Base-by-base conservation (phyloP, 1,284 basidiomycete species). In the Cutaneotrichosporon mucoides region DNA sequence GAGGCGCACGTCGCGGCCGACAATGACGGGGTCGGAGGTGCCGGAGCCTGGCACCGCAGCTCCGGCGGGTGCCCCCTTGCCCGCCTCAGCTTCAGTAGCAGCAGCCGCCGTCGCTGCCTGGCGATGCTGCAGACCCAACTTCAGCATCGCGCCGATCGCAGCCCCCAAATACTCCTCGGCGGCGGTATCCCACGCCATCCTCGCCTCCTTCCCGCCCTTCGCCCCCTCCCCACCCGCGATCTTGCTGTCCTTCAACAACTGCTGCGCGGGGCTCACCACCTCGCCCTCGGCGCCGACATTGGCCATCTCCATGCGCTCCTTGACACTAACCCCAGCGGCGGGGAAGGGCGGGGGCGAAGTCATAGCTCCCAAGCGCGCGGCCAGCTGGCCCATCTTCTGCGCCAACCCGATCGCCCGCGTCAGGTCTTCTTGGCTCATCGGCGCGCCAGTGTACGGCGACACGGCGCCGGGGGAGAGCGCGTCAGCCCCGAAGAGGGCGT, bases 331-430 rank as follows among this genome's bases (percentile, higher is more conserved):
- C 2, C 24, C 44, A 8, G 44, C 15, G 24, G 45, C 33, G 13
- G 60, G 64, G 35, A 57, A 59, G 4, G 61, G 53, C 8, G 64
- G 61, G 0, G 60, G 64, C 5, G 38, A 16, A 10, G 11, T 3
- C 41, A 55, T 37, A 3, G 49, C 55, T 24, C 63, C 63, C 37
- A 68, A 50, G 35, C 56, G 48, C 9, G 64, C 55, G 1, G 67
- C 65, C 7, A 70, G 52, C 43, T 58, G 55, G 35, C 68, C 68
- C 16, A 70, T 59, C 38, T 70, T 70, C 60, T 70, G 75, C 37
- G 67, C 59, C 3, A 76, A 58, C 0, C 71, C 76, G 41, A 79
- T 78, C 4, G 70, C 71, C 11, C 77, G 68, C 9, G 69, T 61
- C 48, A 68, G 64, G 43, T 79, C 77, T 46, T 66, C 60, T 10